Evolutionary conservation across 495 filamentous ascomycete genomes (phyloP).

Genomic region (Aspergillus nidulans): DNA sequence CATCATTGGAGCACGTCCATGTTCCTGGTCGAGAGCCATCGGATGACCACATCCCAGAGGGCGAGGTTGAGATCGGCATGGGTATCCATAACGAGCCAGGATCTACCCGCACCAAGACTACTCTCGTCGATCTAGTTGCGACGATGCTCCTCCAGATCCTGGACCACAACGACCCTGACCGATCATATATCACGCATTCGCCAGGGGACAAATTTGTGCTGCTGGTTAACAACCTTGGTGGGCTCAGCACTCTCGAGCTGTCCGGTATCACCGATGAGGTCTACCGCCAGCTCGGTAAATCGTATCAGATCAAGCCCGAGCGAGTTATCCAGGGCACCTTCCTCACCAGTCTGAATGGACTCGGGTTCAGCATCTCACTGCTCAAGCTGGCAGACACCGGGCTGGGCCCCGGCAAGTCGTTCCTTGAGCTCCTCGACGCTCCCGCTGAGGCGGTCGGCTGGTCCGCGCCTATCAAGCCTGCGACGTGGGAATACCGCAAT

Average conservation of each 20-base stretch:
- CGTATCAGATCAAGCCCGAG: slow-evolving; percentile 68
- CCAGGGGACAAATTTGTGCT: slow-evolving; percentile 62
- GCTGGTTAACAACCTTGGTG: slow-evolving; percentile 92
- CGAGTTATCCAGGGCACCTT: slow-evolving; percentile 56
- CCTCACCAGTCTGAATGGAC: slow-evolving; percentile 86
- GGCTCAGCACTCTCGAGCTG: slow-evolving; percentile 82
- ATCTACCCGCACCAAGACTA: slow-evolving; percentile 62
- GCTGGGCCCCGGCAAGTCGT: slow-evolving; percentile 66
- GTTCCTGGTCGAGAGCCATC: slow-evolving; percentile 68
- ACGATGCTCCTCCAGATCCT: slow-evolving; percentile 81
- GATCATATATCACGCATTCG: slow-evolving; percentile 69
- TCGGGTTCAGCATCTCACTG: slow-evolving; percentile 86
- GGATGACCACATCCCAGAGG: slow-evolving; percentile 54
- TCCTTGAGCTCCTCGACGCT: slow-evolving; percentile 84
- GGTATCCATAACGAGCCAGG: slow-evolving; percentile 97
- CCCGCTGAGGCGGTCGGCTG: slow-evolving; percentile 83
- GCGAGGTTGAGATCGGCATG: slow-evolving; percentile 94
- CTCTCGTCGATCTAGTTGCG: slow-evolving; percentile 65
- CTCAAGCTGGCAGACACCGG: slow-evolving; percentile 78
- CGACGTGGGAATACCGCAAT: slow-evolving; percentile 50
- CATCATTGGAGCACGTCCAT: slow-evolving; percentile 84
- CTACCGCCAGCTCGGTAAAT: slow-evolving; percentile 64
- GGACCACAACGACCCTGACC: slow-evolving; percentile 72
- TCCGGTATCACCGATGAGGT: slow-evolving; percentile 88
- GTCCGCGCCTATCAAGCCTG: slow-evolving; percentile 61